These are phyloP conservation scores for Neckera pumila DNA, from an alignment of 225 moss, liverwort and hornwort genomes.

Conservation along the genomic window DNA sequence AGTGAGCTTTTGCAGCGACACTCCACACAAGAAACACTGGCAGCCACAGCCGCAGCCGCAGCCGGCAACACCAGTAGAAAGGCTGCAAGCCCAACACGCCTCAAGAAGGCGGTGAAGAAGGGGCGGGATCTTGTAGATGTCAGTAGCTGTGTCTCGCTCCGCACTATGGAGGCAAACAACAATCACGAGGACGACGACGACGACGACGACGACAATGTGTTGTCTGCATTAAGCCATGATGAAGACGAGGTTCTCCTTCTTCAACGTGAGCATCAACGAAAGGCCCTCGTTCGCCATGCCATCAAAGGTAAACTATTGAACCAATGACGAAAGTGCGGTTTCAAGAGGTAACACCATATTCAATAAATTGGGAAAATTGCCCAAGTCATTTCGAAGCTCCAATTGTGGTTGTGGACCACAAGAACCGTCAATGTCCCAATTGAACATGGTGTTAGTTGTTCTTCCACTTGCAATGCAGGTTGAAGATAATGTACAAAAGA, in stretches of 20 bases:
- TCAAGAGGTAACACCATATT: neutral
- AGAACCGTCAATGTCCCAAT: neutral
- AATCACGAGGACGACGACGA: neutral
- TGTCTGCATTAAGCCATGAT: constrained; percentile 4
- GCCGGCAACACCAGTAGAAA: neutral
- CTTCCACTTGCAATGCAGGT: constrained; percentile 22
- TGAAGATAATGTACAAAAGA: neutral
- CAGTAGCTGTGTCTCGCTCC: constrained; percentile 40
- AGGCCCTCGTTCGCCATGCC: constrained; percentile 29
- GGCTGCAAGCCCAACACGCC: neutral
- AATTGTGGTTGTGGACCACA: neutral
- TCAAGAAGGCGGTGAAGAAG: neutral
- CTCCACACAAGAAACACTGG: constrained; percentile 8
- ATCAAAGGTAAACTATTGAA: constrained; percentile 11
- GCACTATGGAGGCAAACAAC: neutral
- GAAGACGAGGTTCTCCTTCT: neutral
- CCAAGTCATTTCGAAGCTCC: neutral
- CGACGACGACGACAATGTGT: neutral
- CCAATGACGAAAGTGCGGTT: neutral
- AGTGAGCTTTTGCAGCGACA: constrained; percentile 27
- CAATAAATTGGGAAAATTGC: neutral
- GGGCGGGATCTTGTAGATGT: constrained; percentile 29
- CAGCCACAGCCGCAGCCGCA: neutral
- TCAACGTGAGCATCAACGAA: constrained; percentile 3
- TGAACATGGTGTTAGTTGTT: neutral